Evolutionary conservation across 2,329 filamentous ascomycete genomes (phyloP).

Genomic region (Xylariomycetidae sp.): DNA sequence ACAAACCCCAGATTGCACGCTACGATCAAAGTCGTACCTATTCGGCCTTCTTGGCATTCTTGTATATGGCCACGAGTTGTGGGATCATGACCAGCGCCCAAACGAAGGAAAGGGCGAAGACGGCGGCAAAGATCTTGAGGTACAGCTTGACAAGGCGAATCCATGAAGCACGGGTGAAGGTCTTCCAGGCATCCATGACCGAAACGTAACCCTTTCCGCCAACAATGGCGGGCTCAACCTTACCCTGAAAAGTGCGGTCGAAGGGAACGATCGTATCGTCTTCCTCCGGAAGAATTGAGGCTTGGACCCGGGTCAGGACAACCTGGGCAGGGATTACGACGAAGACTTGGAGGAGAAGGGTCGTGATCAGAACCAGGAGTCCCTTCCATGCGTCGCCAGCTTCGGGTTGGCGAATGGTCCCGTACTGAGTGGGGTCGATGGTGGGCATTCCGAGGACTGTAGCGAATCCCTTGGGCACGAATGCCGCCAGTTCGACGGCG

Average conservation of each 20-base stretch:
- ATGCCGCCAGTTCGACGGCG: constrained; percentile 43
- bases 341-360: constrained; percentile 49
- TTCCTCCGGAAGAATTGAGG: constrained; percentile 75
- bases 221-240: constrained; percentile 67
- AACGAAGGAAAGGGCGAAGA: constrained; percentile 39
- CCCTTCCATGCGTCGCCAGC: constrained; percentile 39
- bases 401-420: constrained; percentile 31
- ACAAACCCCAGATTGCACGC: too few species aligned
- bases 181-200: constrained; percentile 71
- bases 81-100: constrained; percentile 44
- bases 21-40: constrained; percentile 3
- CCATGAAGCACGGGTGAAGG: constrained; percentile 67
- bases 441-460: constrained; percentile 41
- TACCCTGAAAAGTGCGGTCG: constrained; percentile 77
- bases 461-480: constrained; percentile 42
- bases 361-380: constrained; percentile 37
- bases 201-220: constrained; percentile 66
- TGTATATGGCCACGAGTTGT: constrained; percentile 41
- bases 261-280: constrained; percentile 84
- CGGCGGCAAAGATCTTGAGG: constrained; percentile 60
- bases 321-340: constrained; percentile 71
- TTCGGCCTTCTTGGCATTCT: constrained; percentile 21
- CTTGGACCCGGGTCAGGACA: constrained; percentile 75
- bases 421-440: constrained; percentile 31
- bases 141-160: constrained; percentile 69